A percentile compares a stretch with the other conserved stretches of the same genome.
phyloP scores from a whole-genome alignment of 148 eudicot genomes.

The Amaranthus hypochondriacus region DNA sequence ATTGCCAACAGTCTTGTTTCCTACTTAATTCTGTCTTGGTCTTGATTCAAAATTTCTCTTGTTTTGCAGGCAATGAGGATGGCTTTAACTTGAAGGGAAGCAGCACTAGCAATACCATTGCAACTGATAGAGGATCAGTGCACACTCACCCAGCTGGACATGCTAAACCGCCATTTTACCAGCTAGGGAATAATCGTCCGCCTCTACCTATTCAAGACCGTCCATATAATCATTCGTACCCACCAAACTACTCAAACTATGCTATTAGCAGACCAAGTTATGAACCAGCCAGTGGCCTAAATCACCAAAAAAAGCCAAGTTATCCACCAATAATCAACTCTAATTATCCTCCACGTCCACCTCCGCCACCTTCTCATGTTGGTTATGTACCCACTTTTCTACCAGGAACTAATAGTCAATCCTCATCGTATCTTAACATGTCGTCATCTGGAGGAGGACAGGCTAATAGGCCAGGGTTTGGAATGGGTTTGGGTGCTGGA shows the following conservation, averaged over 20 bases:
- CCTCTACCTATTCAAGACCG: conserved; percentile 7
- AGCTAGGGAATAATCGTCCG: conserved; percentile 25
- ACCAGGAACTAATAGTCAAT: conserved; percentile 31
- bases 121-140: conserved; percentile 23
- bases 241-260: conserved; percentile 29
- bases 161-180: conserved; percentile 20
- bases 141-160: conserved; percentile 32
- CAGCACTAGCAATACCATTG: conserved; percentile 27
- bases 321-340: conserved; percentile 23
- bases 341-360: conserved; percentile 37
- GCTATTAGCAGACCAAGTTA: conserved; percentile 22
- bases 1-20: too few relatives aligned
- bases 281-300: conserved; percentile 14
- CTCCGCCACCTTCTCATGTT: conserved; percentile 45
- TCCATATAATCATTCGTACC: conserved; percentile 31
- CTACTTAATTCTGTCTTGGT: too few relatives aligned
- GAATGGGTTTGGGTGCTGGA: conserved; percentile 72
- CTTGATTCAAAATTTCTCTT: background rate
- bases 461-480: conserved; percentile 51
- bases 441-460: conserved; percentile 37
- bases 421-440: conserved; percentile 50
- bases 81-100: conserved; percentile 46
- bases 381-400: conserved; percentile 47
- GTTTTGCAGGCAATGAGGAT: conserved; percentile 38
- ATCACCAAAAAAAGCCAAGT: conserved; percentile 29